These are phyloP conservation scores for Hypoxylon sp. DNA, from an alignment of 2,329 filamentous ascomycete species.

Conservation along the genomic window DNA sequence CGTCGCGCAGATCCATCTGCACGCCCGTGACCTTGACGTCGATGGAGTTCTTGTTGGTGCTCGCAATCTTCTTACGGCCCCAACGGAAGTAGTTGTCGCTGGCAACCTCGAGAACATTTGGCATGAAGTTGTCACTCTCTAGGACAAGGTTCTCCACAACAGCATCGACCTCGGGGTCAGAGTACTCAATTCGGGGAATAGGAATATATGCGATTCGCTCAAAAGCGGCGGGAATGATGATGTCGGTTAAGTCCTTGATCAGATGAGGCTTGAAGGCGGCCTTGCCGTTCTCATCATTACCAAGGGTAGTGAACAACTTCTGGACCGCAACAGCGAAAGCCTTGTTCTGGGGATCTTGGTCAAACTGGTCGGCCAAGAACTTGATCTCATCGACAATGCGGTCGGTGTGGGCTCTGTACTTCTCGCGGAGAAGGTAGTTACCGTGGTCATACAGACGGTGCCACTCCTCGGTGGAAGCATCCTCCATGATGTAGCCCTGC, in stretches of 20 bases:
- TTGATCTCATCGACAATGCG: slow-evolving; percentile 88
- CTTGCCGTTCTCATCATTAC: slow-evolving; percentile 85
- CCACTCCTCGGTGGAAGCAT: slow-evolving; percentile 82
- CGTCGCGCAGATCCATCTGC: slow-evolving; percentile 90
- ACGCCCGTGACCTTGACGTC: slow-evolving; percentile 88
- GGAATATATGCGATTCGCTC: slow-evolving; percentile 90
- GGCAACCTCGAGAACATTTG: slow-evolving; percentile 86
- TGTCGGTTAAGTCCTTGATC: slow-evolving; percentile 84
- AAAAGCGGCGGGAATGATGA: slow-evolving; percentile 84
- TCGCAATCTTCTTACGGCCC: slow-evolving; percentile 87
- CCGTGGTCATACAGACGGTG: slow-evolving; percentile 85
- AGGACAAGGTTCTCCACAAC: slow-evolving; percentile 94
- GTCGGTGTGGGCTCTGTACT: slow-evolving; percentile 87
- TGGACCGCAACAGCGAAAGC: slow-evolving; percentile 77
- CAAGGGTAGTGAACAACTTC: slow-evolving; percentile 88
- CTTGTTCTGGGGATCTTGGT: slow-evolving; percentile 86
- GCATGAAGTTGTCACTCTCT: slow-evolving; percentile 96
- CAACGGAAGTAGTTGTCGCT: slow-evolving; percentile 95
- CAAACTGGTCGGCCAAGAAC: slow-evolving; percentile 89
- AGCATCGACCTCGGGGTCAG: slow-evolving; percentile 82
- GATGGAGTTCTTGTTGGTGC: slow-evolving; percentile 79
- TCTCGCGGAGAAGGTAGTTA: slow-evolving; percentile 84
- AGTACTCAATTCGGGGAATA: slow-evolving; percentile 92
- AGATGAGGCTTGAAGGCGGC: slow-evolving; percentile 91
- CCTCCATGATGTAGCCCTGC: slow-evolving; percentile 89